Base-by-base conservation (phyloP, 805 yeast species). In the Saccharomycopsis synnaedendra region DNA sequence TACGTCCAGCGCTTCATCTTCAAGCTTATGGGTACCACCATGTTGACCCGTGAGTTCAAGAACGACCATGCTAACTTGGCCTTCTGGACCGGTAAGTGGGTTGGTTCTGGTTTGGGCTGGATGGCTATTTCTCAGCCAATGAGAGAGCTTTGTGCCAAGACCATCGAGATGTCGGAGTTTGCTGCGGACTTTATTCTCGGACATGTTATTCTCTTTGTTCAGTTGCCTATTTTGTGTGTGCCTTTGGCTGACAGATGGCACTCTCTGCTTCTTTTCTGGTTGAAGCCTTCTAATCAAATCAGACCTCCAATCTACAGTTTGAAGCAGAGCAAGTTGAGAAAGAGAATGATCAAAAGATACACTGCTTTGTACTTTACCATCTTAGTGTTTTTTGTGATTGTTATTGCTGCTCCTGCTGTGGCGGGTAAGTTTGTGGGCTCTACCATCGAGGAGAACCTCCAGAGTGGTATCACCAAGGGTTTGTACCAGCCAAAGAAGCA, bases 51-150 rank as follows among this genome's bases (percentile, higher is more conserved):
- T 43, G 95, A 86, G 57, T 72, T 72, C 55, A 73, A 70, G 49
- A 76, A 72, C 54, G 82, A 74, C 52, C 71, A 67, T 41, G 64
- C 85, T 0, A 84, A 81, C 56, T 60, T 74, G 36, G 81, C 89
- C 2, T 82, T 87, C 86, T 83, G 89, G 88, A 74, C 85, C 7
- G 88, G 89, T 0, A 75, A 71, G 48, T 83, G 90, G 90, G 57
- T 72, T 42, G 70, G 70, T 9, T 70, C 80, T 0, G 79, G 79
- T 0, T 65, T 82, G 41, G 86, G 88, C 0, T 76, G 81, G 76
- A 61, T 72, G 42, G 65, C 76, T 0, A 45, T 82, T 4, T 65
- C 80, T 3, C 88, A 81, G 53, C 88, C 88, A 1, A 50, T 71
- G 3, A 64, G 90, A 56, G 90, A 82, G 58, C 75, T 66, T 45